Percentiles rank a stretch among this genome's conserved stretches.
Conservation (phyloP, 1,139 yeast genomes). For the Yamadazyma membranifaciens region DNA sequence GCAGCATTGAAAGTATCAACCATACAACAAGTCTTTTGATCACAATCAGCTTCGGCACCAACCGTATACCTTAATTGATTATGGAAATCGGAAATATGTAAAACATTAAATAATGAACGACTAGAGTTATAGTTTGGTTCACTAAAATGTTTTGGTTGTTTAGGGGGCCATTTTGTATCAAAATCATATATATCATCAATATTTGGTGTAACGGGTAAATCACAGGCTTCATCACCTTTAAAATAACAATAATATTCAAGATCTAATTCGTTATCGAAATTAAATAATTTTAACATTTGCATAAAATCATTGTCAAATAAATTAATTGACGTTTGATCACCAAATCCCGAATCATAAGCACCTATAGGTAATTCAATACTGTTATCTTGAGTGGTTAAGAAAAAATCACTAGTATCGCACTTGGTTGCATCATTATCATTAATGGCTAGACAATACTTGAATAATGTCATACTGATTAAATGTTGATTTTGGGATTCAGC, state of each 20-base stretch:
- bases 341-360: conserved; percentile 22
- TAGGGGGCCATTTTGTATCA: conserved; percentile 32
- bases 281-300: conserved; percentile 33
- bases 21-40: conserved; percentile 49
- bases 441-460: conserved; percentile 30
- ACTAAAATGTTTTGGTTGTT: conserved; percentile 20
- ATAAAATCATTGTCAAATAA: conserved; percentile 41
- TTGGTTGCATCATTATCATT: conserved; percentile 29
- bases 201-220: conserved; percentile 28
- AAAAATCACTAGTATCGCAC: conserved; percentile 38
- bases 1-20: conserved; percentile 34
- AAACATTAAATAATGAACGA: conserved; percentile 48
- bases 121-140: conserved; percentile 21
- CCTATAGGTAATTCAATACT: conserved; percentile 16
- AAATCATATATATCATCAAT: conserved; percentile 24
- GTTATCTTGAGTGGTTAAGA: conserved; percentile 32
- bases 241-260: conserved; percentile 34
- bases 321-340: conserved; percentile 26
- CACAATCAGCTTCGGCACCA: conserved; percentile 65
- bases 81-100: conserved; percentile 67
- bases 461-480: conserved; percentile 33
- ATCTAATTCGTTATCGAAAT: conserved; percentile 34
- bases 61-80: conserved; percentile 53
- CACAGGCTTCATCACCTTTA: conserved; percentile 24
- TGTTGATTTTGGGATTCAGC: conserved; percentile 33